phyloP scores from a whole-genome alignment of 108 stramenopile species.

The Pseudonitzschia pungens region DNA sequence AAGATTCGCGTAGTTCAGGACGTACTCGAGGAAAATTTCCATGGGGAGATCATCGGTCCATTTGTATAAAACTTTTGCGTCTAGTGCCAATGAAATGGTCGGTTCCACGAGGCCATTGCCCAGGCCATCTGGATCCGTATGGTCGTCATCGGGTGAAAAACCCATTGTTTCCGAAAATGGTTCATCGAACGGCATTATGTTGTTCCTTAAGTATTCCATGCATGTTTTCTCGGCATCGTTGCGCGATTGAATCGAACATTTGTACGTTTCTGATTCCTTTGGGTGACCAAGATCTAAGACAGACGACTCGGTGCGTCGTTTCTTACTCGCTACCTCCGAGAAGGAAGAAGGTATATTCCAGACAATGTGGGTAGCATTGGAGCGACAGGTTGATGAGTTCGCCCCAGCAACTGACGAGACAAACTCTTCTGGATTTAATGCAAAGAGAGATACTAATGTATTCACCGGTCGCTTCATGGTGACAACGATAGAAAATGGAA shows the following conservation, averaged over 20 bases:
- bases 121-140: conserved; percentile 57
- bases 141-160: conserved; percentile 36
- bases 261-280: background rate
- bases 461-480: background rate
- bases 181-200: conserved; percentile 71
- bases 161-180: conserved; percentile 63
- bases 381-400: conserved; percentile 3
- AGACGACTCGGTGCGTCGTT: conserved; percentile 3
- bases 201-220: conserved; percentile 46
- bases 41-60: conserved; percentile 71
- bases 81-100: conserved; percentile 61
- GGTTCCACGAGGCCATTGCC: conserved; percentile 63
- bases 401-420: background rate
- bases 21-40: conserved; percentile 77
- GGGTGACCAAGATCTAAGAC: background rate
- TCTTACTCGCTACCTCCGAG: background rate
- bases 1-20: conserved; percentile 72
- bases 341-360: conserved; percentile 2
- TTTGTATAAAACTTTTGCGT: conserved; percentile 56
- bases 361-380: conserved; percentile 15
- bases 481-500: too few species aligned
- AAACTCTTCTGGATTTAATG: conserved; percentile 9
- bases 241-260: conserved; percentile 27
- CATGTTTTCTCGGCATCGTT: conserved; percentile 36
- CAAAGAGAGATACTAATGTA: background rate